Percentiles rank a stretch among this genome's conserved stretches.
Conservation (phyloP, 2,329 filamentous ascomycete species). For the Fusarium haematococcum region DNA sequence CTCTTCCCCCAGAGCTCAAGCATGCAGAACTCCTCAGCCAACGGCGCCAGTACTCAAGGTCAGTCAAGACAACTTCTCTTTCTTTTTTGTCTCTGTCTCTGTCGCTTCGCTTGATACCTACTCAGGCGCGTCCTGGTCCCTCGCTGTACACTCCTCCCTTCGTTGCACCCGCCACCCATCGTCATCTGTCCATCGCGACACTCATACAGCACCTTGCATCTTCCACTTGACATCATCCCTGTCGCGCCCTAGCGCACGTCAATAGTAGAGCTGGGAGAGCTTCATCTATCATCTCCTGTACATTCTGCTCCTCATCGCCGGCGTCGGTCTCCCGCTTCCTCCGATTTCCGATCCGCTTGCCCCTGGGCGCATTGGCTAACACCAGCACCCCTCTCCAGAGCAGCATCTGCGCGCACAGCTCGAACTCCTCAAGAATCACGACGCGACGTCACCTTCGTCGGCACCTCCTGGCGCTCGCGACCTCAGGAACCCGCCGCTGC, state of each 20-base stretch:
- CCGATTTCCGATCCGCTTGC: conserved; percentile 35
- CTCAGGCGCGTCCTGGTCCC: conserved; percentile 18
- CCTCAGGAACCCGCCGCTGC: conserved; percentile 44
- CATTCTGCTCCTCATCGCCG: conserved; percentile 18
- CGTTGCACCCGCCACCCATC: background rate
- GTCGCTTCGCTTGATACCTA: conserved; percentile 24
- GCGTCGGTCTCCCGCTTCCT: conserved; percentile 17
- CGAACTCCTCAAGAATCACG: conserved; percentile 57
- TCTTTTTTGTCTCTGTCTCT: conserved; percentile 13
- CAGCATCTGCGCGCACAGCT: conserved; percentile 59
- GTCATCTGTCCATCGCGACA: conserved; percentile 32
- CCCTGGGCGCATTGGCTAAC: conserved; percentile 40
- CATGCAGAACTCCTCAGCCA: conserved; percentile 50
- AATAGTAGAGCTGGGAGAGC: conserved; percentile 19
- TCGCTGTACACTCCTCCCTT: conserved; percentile 19
- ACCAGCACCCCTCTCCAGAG: conserved; percentile 46
- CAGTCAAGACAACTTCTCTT: conserved; percentile 41
- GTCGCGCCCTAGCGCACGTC: conserved; percentile 37
- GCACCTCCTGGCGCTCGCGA: conserved; percentile 46
- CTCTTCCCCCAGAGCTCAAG: conserved; percentile 44
- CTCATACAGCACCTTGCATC: conserved; percentile 31
- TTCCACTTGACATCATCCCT: conserved; percentile 39
- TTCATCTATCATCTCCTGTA: conserved; percentile 17
- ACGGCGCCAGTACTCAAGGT: conserved; percentile 50
- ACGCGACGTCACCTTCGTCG: conserved; percentile 48